phyloP scores from a whole-genome alignment of 2,329 filamentous ascomycete species.

The Aspergillus fumigatus region DNA sequence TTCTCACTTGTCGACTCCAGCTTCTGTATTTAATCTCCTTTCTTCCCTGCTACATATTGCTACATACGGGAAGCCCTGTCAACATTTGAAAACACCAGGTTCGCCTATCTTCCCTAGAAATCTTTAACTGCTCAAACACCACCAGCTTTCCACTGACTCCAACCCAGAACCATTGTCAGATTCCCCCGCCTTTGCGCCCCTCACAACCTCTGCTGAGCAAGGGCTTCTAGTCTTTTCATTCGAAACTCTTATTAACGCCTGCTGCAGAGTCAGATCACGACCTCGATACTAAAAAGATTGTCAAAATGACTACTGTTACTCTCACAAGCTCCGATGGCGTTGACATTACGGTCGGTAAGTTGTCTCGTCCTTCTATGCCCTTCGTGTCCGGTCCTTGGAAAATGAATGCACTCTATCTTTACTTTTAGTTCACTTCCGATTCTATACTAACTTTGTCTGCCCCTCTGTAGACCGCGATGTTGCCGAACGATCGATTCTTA shows the following conservation, averaged over 20 bases:
- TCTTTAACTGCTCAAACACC: background rate
- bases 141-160: background rate
- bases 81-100: background rate
- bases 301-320: slow-evolving; percentile 36
- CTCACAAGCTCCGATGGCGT: slow-evolving; percentile 50
- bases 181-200: background rate
- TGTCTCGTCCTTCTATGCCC: background rate
- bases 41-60: background rate
- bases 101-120: background rate
- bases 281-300: background rate
- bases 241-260: background rate
- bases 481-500: slow-evolving; percentile 85
- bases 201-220: background rate
- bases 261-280: background rate
- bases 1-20: background rate
- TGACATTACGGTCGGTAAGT: slow-evolving; percentile 49
- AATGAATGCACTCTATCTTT: background rate
- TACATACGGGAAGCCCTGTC: background rate
- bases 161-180: background rate
- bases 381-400: background rate
- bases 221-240: background rate
- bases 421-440: background rate
- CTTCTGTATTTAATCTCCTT: background rate
- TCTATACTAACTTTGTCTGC: slow-evolving; percentile 28
- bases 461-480: slow-evolving; percentile 65